Base-by-base conservation (phyloP, 805 yeast genomes). In the Komagataella kurtzmanii region DNA sequence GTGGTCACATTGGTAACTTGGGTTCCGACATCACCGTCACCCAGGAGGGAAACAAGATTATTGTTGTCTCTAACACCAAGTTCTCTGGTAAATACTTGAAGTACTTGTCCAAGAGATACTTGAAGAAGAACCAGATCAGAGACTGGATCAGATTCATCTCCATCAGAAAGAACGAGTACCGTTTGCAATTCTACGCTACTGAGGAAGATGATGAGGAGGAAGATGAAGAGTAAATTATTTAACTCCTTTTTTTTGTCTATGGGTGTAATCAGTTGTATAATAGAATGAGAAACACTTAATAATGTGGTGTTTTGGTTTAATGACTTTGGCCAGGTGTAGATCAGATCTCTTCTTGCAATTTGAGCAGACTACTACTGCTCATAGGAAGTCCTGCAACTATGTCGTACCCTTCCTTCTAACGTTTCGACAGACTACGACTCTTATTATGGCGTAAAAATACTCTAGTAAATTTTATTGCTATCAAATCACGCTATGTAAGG, bases 61-160 rank as follows among this genome's bases (percentile, higher is more conserved):
- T 87, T 71, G 88, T 93, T 70, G 87, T 89, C 71, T 79, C 97
- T 62, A 82, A 85, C 76, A 76, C 95, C 76, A 85, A 88, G 79
- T 91, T 93, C 93, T 90, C 97, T 64, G 99, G 99, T 79, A 91
- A 95, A 81, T 93, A 93, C 95, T 85, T 91, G 75, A 93, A 95
- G 83, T 93, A 93, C 95, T 81, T 93, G 73, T 88, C 98, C 70
- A 95, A 93, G 89, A 91, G 95, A 83, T 93, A 88, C 93, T 88
- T 93, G 78, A 95, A 91, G 96, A 93, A 93, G 88, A 88, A 90
- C 91, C 95, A 88, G 79, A 87, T 91, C 81, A 89, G 97, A 83
- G 98, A 93, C 82, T 91, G 98, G 98, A 90, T 91, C 77, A 93
- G 98, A 83, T 90, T 91, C 70, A 96, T 91, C 63, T 87, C 98